Evolutionary conservation across 345 rosid species (phyloP).

Genomic region (Turnera subulata): DNA sequence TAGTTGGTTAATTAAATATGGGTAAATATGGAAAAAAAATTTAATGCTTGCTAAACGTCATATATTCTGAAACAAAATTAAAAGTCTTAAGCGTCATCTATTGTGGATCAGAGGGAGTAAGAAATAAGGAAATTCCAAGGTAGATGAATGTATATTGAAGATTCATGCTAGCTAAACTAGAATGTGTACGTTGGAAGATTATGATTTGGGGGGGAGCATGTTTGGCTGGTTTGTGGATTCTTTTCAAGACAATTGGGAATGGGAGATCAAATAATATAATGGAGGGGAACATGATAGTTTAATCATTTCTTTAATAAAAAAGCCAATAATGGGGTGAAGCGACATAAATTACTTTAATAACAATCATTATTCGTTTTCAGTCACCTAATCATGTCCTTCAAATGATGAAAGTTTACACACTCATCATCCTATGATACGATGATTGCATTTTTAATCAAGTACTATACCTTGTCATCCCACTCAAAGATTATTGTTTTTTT

Average conservation of each 20-base stretch:
- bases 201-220: constrained; percentile 29
- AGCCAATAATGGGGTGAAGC: neutral
- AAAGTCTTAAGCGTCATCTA: too few relatives aligned
- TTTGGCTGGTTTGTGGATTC: constrained; percentile 25
- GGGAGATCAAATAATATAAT: constrained; percentile 9
- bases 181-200: constrained; percentile 3
- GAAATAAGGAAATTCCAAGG: too few relatives aligned
- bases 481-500: constrained; percentile 4
- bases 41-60: too few relatives aligned
- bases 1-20: too few relatives aligned
- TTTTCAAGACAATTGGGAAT: constrained; percentile 1
- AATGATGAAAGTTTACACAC: constrained; percentile 32
- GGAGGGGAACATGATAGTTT: constrained; percentile 14
- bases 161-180: neutral
- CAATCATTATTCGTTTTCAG: neutral
- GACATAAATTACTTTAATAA: neutral
- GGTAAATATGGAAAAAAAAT: too few relatives aligned
- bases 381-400: constrained; percentile 19
- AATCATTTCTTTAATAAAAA: constrained; percentile 36
- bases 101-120: too few relatives aligned
- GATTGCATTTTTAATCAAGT: neutral
- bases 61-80: too few relatives aligned
- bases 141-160: constrained; percentile 17
- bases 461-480: constrained; percentile 13
- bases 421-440: constrained; percentile 7